Conservation (phyloP, 768 basidiomycete species). For the Paxillus involutus region DNA sequence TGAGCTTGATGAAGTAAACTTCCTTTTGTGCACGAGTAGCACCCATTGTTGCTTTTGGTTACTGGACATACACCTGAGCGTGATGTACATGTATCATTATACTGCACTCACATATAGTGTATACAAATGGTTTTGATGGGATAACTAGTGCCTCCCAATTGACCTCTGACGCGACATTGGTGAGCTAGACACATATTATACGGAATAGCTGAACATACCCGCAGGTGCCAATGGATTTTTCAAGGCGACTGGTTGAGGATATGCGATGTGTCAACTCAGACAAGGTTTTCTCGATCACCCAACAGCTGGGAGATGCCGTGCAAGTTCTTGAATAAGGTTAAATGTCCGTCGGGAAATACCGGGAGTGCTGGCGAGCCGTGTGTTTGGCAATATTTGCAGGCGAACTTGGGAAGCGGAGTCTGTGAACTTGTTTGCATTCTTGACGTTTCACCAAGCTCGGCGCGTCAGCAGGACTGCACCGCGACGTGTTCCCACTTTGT, state of each 20-base stretch:
- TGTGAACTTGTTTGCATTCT: too few relatives aligned
- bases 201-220: conserved; percentile 43
- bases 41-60: conserved; percentile 70
- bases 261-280: conserved; percentile 10
- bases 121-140: conserved; percentile 22
- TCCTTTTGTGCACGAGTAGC: conserved; percentile 87
- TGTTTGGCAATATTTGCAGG: conserved; percentile 1
- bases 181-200: conserved; percentile 3
- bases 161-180: conserved; percentile 59
- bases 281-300: conserved; percentile 22
- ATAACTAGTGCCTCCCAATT: conserved; percentile 82
- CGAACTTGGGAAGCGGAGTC: neutral
- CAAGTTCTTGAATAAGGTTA: conserved; percentile 32
- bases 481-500: neutral
- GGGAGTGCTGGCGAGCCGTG: neutral
- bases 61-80: conserved; percentile 8
- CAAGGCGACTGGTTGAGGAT: conserved; percentile 62
- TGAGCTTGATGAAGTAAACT: conserved; percentile 89
- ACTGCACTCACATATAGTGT: conserved; percentile 26
- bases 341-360: conserved; percentile 21
- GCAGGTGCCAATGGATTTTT: conserved; percentile 92
- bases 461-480: conserved; percentile 2
- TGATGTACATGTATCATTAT: neutral
- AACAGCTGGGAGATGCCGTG: conserved; percentile 19
- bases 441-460: neutral